These are phyloP conservation scores for Fusarium udum DNA, from an alignment of 2,329 filamentous ascomycete genomes.

Conservation along the genomic window DNA sequence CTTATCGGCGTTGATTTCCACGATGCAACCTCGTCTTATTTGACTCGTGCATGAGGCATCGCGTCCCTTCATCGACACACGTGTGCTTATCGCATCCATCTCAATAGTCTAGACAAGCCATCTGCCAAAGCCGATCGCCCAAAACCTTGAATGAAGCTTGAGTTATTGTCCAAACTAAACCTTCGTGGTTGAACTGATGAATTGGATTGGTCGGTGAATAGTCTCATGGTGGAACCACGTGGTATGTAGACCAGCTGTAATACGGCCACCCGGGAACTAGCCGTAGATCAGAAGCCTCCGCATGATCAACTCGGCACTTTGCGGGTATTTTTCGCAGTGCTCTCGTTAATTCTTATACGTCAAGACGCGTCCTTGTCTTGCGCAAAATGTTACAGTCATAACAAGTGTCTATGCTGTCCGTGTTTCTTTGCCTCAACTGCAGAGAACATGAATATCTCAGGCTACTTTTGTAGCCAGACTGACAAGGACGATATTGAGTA, in stretches of 20 bases:
- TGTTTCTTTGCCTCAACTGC: neutral
- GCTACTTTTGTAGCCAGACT: slow-evolving; percentile 20
- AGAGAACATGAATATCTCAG: slow-evolving; percentile 6
- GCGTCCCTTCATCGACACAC: slow-evolving; percentile 5
- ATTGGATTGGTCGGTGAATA: slow-evolving; percentile 26
- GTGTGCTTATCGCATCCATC: neutral
- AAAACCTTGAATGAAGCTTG: neutral
- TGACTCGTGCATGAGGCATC: slow-evolving; percentile 2
- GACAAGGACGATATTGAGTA: slow-evolving; percentile 25
- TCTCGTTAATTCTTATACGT: neutral
- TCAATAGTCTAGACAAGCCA: neutral
- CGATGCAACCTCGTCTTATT: neutral
- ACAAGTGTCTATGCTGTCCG: neutral
- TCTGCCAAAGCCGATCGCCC: neutral
- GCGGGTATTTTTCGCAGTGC: slow-evolving; percentile 5
- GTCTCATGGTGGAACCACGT: slow-evolving; percentile 35
- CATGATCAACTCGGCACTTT: slow-evolving; percentile 30
- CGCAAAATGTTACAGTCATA: neutral
- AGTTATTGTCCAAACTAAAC: neutral
- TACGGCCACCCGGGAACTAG: slow-evolving; percentile 24
- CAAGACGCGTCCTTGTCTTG: neutral
- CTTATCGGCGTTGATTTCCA: neutral
- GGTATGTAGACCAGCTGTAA: slow-evolving; percentile 27
- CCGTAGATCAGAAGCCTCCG: neutral
- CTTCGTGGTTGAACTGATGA: slow-evolving; percentile 29